A percentile compares a stretch with the other conserved stretches of the same genome.
Evolutionary conservation across 192 early-diverging fungal species (phyloP).

Genomic region (Coemansia pectinata): DNA sequence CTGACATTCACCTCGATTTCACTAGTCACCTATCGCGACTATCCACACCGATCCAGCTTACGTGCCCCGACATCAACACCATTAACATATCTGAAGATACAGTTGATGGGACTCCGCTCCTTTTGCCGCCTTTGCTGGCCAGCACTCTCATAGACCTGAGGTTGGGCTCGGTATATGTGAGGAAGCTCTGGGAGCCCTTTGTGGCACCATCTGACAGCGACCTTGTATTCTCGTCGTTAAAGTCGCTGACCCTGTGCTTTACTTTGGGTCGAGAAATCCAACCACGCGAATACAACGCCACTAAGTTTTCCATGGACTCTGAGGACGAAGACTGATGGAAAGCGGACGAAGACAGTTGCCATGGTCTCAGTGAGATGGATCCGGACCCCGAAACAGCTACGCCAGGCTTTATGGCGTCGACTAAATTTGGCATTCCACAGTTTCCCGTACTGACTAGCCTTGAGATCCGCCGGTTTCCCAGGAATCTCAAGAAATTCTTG

Average conservation of each 20-base stretch:
- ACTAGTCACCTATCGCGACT: not conserved
- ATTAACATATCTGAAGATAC: not conserved
- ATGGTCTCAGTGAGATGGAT: not conserved
- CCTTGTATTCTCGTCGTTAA: constrained; percentile 9
- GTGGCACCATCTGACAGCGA: not conserved
- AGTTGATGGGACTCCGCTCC: not conserved
- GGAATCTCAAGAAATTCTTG: not conserved
- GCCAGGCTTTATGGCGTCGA: not conserved
- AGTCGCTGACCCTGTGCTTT: constrained; percentile 11
- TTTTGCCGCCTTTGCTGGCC: not conserved
- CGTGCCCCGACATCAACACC: not conserved
- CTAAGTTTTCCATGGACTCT: not conserved
- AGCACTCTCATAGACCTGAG: constrained; percentile 10
- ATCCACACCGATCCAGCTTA: not conserved
- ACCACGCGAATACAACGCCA: not conserved
- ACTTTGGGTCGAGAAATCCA: not conserved
- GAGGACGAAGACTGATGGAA: not conserved
- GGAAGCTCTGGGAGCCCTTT: constrained; percentile 5
- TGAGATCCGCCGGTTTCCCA: constrained; percentile 14
- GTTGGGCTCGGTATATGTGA: not conserved
- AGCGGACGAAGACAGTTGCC: not conserved
- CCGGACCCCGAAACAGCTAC: not conserved
- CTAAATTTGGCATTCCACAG: not conserved
- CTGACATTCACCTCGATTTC: constrained; percentile 3
- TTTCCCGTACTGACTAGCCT: constrained; percentile 17